Conservation (phyloP, 768 basidiomycete genomes). For the Trametes gibbosa region DNA sequence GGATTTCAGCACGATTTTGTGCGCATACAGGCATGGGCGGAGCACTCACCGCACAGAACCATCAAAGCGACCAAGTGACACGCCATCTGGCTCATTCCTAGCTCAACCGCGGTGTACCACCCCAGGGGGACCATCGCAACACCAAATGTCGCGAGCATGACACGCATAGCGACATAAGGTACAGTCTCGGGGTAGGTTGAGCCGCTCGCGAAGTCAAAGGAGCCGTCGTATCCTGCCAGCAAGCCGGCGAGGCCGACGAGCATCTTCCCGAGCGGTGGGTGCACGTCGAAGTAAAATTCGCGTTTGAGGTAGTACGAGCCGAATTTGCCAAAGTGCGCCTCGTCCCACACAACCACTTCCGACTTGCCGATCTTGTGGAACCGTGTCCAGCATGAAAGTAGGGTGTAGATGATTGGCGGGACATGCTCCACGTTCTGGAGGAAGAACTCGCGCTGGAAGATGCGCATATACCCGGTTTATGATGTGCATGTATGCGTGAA, state of each 20-base stretch:
- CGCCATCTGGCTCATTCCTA: constrained; percentile 87
- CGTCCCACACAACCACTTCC: constrained; percentile 93
- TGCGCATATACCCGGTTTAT: background rate
- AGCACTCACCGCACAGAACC: constrained; percentile 77
- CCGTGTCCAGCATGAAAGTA: constrained; percentile 92
- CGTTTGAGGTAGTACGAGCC: constrained; percentile 97
- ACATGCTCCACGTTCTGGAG: constrained; percentile 78
- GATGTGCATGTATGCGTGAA: constrained; percentile 3
- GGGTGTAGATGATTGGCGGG: constrained; percentile 81
- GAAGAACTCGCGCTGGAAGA: constrained; percentile 64
- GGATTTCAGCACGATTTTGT: background rate
- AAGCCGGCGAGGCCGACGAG: constrained; percentile 92
- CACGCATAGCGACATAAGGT: constrained; percentile 92
- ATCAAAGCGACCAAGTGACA: constrained; percentile 92
- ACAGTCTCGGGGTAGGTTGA: constrained; percentile 78
- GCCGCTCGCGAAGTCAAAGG: constrained; percentile 94
- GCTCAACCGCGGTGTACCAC: constrained; percentile 95
- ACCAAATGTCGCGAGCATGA: constrained; percentile 92
- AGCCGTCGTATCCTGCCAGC: constrained; percentile 87
- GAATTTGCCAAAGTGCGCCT: constrained; percentile 99
- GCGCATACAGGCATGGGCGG: background rate
- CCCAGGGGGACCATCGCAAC: constrained; percentile 93
- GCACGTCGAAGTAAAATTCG: constrained; percentile 99
- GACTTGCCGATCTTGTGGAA: constrained; percentile 90
- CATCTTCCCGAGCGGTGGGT: constrained; percentile 99